Conservation (phyloP, 1,139 yeast genomes). For the Schizosaccharomyces versatilis region DNA sequence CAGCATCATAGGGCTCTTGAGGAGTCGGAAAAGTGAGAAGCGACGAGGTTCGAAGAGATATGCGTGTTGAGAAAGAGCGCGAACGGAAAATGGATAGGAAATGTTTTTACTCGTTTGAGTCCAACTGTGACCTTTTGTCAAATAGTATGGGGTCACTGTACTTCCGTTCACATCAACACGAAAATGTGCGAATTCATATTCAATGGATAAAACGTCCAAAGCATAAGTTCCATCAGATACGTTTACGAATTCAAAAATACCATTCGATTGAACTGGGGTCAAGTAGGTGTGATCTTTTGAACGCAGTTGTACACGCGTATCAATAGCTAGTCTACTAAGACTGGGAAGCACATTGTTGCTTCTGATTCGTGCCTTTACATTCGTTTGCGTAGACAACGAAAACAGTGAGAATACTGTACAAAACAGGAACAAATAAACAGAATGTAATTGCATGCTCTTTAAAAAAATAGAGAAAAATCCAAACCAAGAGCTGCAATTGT, state of each 20-base stretch:
- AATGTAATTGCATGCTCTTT: background rate
- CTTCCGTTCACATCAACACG: background rate
- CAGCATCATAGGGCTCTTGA: slow-evolving; percentile 2
- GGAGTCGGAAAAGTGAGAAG: background rate
- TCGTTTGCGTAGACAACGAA: background rate
- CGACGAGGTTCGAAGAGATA: background rate
- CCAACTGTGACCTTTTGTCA: no score
- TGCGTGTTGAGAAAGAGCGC: background rate
- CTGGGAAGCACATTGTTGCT: background rate
- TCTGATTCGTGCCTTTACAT: background rate
- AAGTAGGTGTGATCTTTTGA: background rate
- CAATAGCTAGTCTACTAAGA: background rate
- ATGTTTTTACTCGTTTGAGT: background rate
- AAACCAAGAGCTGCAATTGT: no score
- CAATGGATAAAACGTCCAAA: background rate
- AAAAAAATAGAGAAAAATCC: background rate
- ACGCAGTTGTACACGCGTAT: background rate
- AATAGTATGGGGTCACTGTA: background rate
- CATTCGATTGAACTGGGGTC: background rate
- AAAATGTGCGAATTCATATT: background rate
- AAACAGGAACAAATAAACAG: background rate
- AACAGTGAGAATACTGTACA: background rate
- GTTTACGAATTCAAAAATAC: background rate
- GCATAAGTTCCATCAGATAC: background rate
- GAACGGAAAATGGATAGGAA: background rate